Conservation (phyloP, 768 basidiomycete species). For the Leccinum imitatum region DNA sequence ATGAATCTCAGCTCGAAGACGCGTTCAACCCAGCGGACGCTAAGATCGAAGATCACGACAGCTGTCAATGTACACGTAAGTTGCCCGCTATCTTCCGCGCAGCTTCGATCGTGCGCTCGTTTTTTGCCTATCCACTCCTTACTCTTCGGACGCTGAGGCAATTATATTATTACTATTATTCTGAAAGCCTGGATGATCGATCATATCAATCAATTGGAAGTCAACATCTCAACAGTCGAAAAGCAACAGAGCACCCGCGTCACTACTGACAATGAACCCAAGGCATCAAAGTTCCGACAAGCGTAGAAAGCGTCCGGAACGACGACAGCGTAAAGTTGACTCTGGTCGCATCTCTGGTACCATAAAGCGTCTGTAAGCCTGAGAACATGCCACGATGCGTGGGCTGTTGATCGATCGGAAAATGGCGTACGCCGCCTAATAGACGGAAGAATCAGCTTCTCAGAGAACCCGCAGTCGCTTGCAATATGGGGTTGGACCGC, state of each 20-base stretch:
- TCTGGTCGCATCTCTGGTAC: no score
- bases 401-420: conserved; percentile 10
- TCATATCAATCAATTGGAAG: background rate
- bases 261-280: conserved; percentile 25
- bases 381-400: conserved; percentile 12
- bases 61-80: no score
- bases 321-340: no score
- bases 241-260: background rate
- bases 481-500: background rate
- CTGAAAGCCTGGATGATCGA: background rate
- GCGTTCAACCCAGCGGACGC: no score
- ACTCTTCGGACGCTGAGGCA: background rate
- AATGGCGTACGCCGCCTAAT: conserved; percentile 16
- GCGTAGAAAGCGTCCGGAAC: conserved; percentile 16
- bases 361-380: conserved; percentile 11
- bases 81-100: no score
- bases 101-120: background rate
- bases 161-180: background rate
- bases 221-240: background rate
- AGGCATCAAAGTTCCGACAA: conserved; percentile 32
- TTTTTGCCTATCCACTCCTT: no score
- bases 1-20: background rate
- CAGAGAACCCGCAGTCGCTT: conserved; percentile 28
- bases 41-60: background rate
- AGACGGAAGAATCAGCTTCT: conserved; percentile 1